Evolutionary conservation across 2,329 filamentous ascomycete species (phyloP), one percentile per base, ranked within the genome.

Genomic region (Apiospora kogelbergensis): DNA sequence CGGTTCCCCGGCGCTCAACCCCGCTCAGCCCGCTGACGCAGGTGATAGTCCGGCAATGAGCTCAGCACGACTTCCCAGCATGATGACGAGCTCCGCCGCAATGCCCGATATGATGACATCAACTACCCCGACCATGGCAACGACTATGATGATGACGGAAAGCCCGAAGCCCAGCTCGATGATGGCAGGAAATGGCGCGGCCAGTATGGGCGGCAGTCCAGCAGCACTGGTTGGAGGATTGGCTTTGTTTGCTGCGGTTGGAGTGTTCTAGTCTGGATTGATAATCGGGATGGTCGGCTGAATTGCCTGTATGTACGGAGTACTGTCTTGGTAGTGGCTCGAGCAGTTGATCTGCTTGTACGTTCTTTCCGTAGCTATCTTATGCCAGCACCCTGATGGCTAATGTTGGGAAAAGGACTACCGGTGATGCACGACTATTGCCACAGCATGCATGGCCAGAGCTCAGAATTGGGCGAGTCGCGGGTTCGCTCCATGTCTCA

Each of bases 261-360:
- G 53, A 6, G 3, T 60, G 53, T 33, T 60, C 30, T 60, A 17
- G 37, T n/a, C 17, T 20, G n/a, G 4, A 20, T 20, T 7, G 13
- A 17, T 9, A 20, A 37, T 11, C 33, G 24, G 24, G 11, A 30
- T 30, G 11, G 22, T 26, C 11, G 26, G 26, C 15, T 20, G 30
- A 4, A 15, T 20, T 33, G 15, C 26, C 20, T 46, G 6, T 17
- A 15, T 30, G 24, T 53, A 53, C 5, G 4, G 6, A 41, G 24
- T n/a, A n/a, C n/a, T n/a, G 3, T 53, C 17, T 5, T 37, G 20
- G 10, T 37, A 10, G 37, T 37, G 26, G 6, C 30, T n/a, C 17
- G 33, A 60, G 53, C 53, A 60, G 53, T 60, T 60, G 53, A 60
- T n/a, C 53, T 60, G 53, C 53, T 37, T 22, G 9, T 60, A 37